Evolutionary conservation across 768 basidiomycete genomes (phyloP).

Genomic region (Termitomyces sp.): DNA sequence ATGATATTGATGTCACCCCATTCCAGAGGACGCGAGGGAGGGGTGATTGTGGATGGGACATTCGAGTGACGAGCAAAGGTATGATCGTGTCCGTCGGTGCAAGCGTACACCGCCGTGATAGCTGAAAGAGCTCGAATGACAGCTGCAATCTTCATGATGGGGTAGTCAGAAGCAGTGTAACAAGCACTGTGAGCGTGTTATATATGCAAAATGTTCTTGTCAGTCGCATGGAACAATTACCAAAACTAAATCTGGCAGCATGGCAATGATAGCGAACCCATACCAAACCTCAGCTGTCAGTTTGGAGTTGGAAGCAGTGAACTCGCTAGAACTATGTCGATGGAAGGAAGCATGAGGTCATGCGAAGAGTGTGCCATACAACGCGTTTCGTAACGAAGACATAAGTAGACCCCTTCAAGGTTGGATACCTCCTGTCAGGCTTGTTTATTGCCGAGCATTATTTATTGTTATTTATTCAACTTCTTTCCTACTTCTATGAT

Average conservation of each 20-base stretch:
- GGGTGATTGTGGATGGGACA: conserved; percentile 33
- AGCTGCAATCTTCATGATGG: background rate
- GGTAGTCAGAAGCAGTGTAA: background rate
- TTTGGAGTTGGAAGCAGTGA: background rate
- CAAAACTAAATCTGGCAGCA: background rate
- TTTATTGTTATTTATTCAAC: too few species aligned
- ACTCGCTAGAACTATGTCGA: background rate
- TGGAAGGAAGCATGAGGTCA: background rate
- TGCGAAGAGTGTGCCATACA: background rate
- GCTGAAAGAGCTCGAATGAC: background rate
- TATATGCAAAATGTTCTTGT: background rate
- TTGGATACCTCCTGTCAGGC: too few species aligned
- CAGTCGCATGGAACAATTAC: background rate
- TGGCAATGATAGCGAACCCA: background rate
- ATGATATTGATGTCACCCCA: conserved; percentile 92
- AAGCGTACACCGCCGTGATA: background rate
- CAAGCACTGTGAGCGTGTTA: background rate
- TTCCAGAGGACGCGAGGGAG: conserved; percentile 60
- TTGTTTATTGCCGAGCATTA: too few species aligned
- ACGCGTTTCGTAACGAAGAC: too few species aligned
- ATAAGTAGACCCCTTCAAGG: too few species aligned
- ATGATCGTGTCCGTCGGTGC: conserved; percentile 8
- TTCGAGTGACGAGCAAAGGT: conserved; percentile 28
- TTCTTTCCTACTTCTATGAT: too few species aligned
- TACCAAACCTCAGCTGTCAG: background rate